Percentiles rank a stretch among this genome's conserved stretches.
phyloP scores from a whole-genome alignment of 352 stramenopile genomes.

The Hyaloperonospora arabidopsidis region DNA sequence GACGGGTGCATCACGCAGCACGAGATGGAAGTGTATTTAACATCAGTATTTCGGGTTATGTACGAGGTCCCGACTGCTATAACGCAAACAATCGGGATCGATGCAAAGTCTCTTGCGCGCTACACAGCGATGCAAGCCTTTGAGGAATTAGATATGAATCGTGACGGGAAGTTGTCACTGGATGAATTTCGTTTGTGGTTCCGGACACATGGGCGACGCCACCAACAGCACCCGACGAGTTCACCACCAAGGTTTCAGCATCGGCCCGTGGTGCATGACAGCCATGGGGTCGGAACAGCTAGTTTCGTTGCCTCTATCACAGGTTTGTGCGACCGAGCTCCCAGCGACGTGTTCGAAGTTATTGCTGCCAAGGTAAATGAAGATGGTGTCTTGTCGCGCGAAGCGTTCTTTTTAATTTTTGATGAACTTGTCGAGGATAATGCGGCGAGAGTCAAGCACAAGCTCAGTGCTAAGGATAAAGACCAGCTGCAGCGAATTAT shows the following conservation, averaged over 20 bases:
- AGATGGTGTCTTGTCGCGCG: constrained; percentile 63
- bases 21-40: constrained; percentile 79
- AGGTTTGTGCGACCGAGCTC: constrained; percentile 39
- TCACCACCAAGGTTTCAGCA: background rate
- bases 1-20: constrained; percentile 78
- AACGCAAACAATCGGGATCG: constrained; percentile 39
- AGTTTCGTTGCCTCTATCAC: constrained; percentile 55
- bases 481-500: constrained; percentile 45
- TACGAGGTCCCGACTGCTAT: constrained; percentile 34
- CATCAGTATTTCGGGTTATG: constrained; percentile 65
- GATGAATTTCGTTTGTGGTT: constrained; percentile 84
- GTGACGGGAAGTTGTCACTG: constrained; percentile 63
- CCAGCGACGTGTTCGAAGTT: constrained; percentile 76
- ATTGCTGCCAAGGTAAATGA: constrained; percentile 77
- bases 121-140: constrained; percentile 82
- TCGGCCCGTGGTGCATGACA: constrained; percentile 1
- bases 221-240: constrained; percentile 13
- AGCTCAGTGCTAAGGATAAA: constrained; percentile 25
- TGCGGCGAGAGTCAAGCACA: constrained; percentile 16
- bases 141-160: constrained; percentile 78
- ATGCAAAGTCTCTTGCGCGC: constrained; percentile 46
- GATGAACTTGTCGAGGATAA: constrained; percentile 47
- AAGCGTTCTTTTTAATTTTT: constrained; percentile 65
- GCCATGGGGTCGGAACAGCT: constrained; percentile 37
- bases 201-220: constrained; percentile 22